Evolutionary conservation across 139 green algal species (phyloP), one percentile per base, ranked within the genome.

Genomic region (Chlorella vulgaris): DNA sequence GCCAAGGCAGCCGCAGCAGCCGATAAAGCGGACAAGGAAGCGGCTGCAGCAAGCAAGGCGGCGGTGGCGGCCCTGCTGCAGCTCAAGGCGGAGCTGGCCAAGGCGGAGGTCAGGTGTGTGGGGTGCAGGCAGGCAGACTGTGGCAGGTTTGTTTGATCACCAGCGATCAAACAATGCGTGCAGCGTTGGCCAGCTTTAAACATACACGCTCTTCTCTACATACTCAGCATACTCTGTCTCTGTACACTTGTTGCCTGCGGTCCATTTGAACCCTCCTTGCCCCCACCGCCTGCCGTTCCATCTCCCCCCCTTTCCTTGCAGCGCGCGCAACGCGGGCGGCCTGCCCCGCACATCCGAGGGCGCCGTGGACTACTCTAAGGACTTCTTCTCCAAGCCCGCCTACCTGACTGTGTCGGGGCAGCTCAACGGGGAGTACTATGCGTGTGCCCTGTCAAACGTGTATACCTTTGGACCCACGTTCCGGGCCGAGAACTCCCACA

Each of bases 401-500:
- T 99, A 90, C 89, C 90, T 99, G 18, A 99, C 96, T 1, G 97
- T 99, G 39, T 98, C 93, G 4, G 96, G 96, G 3, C 96, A 99
- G 88, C 93, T 91, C 26, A 90, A 96, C 82, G 94, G 42, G 10
- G 95, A 98, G 86, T 96, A 95, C 88, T 97, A 95, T 70, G 94
- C 94, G 4, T 96, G 90, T 74, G 92, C 88, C 2, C 89, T 98
- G 69, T 94, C 90, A 78, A 96, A 95, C 86, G 88, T 98, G 18
- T 98, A 98, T 88, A 98, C 94, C 28, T 98, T 98, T 84, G 94
- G 83, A 39, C 86, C 94, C 69, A 99, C 96, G 61, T 99, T 99
- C 91, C 90, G 96, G 35, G 96, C 96, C 1, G 96, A 99, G 86
- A 94, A 98, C 88, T 94, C 84, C 39, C 93, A 98, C 91, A 99